A percentile compares a stretch with the other conserved stretches of the same genome.
These are phyloP conservation scores for Solanum paucissectum DNA, from an alignment of 257 asterid genomes.

Conservation along the genomic window DNA sequence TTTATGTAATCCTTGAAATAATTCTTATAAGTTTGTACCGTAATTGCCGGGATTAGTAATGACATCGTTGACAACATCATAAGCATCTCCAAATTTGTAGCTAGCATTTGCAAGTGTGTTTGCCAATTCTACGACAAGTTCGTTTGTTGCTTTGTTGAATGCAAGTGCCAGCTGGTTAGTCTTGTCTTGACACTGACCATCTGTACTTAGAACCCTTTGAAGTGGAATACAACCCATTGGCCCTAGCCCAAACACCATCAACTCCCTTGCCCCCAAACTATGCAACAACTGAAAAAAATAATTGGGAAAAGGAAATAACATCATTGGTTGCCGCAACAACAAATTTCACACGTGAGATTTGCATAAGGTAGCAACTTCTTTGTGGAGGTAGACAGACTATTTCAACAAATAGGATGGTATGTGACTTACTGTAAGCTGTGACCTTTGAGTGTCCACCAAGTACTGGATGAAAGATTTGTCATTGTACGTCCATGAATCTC, in stretches of 20 bases:
- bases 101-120: conserved; percentile 55
- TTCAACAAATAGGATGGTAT: no score
- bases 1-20: neutral
- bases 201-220: conserved; percentile 59
- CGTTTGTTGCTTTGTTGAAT: conserved; percentile 45
- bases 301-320: neutral
- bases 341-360: no score
- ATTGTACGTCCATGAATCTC: conserved; percentile 57
- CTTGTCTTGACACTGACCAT: conserved; percentile 62
- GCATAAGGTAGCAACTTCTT: no score
- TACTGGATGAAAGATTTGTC: conserved; percentile 60
- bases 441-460: conserved; percentile 36
- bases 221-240: conserved; percentile 98
- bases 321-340: no score
- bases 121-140: conserved; percentile 29
- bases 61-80: conserved; percentile 67
- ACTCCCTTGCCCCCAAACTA: conserved; percentile 52
- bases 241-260: conserved; percentile 83
- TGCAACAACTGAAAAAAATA: conserved; percentile 37
- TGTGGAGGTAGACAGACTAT: neutral
- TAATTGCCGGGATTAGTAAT: conserved; percentile 49
- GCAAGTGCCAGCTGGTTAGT: conserved; percentile 58
- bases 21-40: conserved; percentile 19
- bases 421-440: conserved; percentile 48
- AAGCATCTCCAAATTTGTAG: conserved; percentile 71